A percentile compares a stretch with the other conserved stretches of the same genome.
These are phyloP conservation scores for Lignosus rhinocerotis DNA, from an alignment of 1,284 basidiomycete species.

Conservation along the genomic window DNA sequence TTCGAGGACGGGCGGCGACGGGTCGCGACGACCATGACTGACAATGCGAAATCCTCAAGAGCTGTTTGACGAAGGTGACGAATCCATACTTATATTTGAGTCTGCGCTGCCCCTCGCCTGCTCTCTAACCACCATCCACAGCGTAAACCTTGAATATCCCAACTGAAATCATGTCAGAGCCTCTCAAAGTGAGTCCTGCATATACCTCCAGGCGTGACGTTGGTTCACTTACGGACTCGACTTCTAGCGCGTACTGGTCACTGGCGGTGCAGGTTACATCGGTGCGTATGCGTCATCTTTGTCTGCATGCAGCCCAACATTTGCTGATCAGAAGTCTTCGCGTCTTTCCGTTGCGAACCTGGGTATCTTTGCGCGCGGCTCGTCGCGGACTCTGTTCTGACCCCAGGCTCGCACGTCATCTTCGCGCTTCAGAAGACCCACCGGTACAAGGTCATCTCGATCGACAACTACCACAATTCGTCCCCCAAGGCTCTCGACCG, in stretches of 20 bases:
- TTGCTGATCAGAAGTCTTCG: neutral
- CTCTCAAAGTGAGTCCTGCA: slow-evolving; percentile 44
- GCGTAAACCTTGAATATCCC: neutral
- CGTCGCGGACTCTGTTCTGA: too few species aligned
- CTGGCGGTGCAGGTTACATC: slow-evolving; percentile 85
- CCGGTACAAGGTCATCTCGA: slow-evolving; percentile 87
- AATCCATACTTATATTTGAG: too few species aligned
- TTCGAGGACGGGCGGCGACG: too few species aligned
- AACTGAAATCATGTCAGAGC: slow-evolving; percentile 22
- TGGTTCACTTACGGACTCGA: slow-evolving; percentile 1
- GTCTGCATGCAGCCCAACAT: neutral
- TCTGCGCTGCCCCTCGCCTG: too few species aligned
- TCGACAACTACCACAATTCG: slow-evolving; percentile 94
- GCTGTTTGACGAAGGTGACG: too few species aligned
- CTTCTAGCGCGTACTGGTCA: slow-evolving; percentile 70
- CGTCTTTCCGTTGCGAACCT: neutral
- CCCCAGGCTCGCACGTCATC: slow-evolving; percentile 86
- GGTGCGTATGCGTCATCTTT: slow-evolving; percentile 45
- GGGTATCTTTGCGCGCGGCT: neutral
- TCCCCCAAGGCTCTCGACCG: slow-evolving; percentile 72
- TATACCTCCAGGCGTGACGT: neutral
- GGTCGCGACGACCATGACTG: too few species aligned
- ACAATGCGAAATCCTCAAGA: too few species aligned
- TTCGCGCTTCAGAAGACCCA: slow-evolving; percentile 84
- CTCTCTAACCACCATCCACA: too few species aligned